Base-by-base conservation (phyloP, 371 early-diverging fungal species). In the Mucor plumbeus region DNA sequence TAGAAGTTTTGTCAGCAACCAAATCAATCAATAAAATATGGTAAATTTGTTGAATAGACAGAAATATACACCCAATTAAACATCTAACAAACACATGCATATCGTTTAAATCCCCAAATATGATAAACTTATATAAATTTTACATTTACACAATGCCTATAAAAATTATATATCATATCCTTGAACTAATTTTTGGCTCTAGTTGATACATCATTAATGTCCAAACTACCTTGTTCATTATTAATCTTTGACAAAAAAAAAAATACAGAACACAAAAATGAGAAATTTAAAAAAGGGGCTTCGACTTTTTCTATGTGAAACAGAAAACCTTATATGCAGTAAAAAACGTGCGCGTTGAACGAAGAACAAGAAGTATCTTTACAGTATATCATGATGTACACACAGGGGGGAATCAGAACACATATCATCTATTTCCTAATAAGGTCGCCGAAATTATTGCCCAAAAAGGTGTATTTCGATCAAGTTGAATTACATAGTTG, bases 401-500 rank as follows among this genome's bases (percentile, higher is more conserved):
- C 6, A 17, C 44, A 26, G 26, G 26, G 44, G n/a, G 15, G n/a
- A 44, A 44, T 17, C 44, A 44, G 44, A 44, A 44, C 44, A 44
- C 44, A 44, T 15, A 6, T 15, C 50, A 50, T 10, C 50, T 26
- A 50, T 50, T 50, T 50, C 50, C 50, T 50, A 50, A 50, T 50
- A 19, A 10, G 21, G 19, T 11, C 21, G 26, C 50, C 50, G 50
- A 50, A 26, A 50, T 21, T 50, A 26, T 50, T 50, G 26, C 50
- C 17, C 4, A 4, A 50, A 50, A 50, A 11, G 26, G 19, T 1
- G 21, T 5, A 26, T 19, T 50, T 50, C 50, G 50, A 50, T 50
- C 50, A 21, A 50, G 44, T 11, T 10, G 21, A 21, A n/a, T 47
- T 0, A 26, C 26, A 26, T 26, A 26, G n/a, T n/a, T n/a, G n/a